These are phyloP conservation scores for Paecilomyces fulvus DNA, from an alignment of 2,329 filamentous ascomycete species.

Conservation along the genomic window DNA sequence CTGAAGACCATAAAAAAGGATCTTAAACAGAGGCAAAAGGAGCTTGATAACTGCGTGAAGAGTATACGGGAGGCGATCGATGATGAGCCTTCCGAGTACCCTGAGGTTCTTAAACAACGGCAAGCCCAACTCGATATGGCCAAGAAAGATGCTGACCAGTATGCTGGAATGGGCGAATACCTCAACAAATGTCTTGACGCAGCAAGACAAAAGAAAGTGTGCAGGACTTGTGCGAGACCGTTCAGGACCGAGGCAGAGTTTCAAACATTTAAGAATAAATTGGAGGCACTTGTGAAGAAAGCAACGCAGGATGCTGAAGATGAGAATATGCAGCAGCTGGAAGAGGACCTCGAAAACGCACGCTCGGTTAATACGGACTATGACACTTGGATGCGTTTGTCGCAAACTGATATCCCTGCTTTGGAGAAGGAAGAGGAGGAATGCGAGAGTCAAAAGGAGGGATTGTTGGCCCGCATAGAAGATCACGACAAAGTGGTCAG, in stretches of 20 bases:
- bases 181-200: constrained; percentile 59
- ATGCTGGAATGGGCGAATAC: constrained; percentile 60
- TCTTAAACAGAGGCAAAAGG: constrained; percentile 54
- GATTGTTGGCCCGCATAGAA: constrained; percentile 55
- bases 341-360: constrained; percentile 55
- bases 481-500: constrained; percentile 59
- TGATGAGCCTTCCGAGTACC: constrained; percentile 42
- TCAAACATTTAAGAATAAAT: constrained; percentile 55
- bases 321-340: constrained; percentile 53
- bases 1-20: constrained; percentile 58
- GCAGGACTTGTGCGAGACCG: constrained; percentile 64
- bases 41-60: constrained; percentile 54
- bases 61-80: constrained; percentile 54
- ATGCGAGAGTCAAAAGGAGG: constrained; percentile 54
- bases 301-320: constrained; percentile 50
- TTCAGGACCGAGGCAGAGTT: constrained; percentile 56
- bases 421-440: constrained; percentile 56
- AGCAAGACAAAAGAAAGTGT: constrained; percentile 61
- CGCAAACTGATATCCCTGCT: constrained; percentile 59
- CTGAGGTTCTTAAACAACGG: constrained; percentile 43
- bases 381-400: constrained; percentile 65
- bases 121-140: constrained; percentile 44
- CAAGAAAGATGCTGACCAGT: constrained; percentile 60
- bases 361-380: constrained; percentile 58
- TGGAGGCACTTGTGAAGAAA: constrained; percentile 49